Evolutionary conservation across 106 monocot genomes (phyloP).

Genomic region (Hemerocallis citrina): DNA sequence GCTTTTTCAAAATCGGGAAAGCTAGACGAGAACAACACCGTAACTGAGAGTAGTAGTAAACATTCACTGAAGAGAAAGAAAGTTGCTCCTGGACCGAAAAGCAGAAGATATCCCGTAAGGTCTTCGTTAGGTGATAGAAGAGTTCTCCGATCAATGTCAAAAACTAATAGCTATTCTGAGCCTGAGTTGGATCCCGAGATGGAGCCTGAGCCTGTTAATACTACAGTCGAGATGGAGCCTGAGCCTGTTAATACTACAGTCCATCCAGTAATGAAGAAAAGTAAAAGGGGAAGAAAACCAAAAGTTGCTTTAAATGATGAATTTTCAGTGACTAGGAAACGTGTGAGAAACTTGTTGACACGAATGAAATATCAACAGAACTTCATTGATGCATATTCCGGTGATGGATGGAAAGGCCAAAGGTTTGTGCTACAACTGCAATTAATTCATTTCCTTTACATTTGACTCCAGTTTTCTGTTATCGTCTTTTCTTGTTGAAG

Average conservation of each 20-base stretch:
- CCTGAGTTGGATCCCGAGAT: too few species aligned
- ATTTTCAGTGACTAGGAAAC: constrained; percentile 20
- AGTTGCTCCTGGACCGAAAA: constrained; percentile 7
- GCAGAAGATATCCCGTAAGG: constrained; percentile 43
- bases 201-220: too few species aligned
- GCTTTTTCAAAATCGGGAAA: constrained; percentile 10
- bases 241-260: constrained; percentile 2
- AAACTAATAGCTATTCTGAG: too few species aligned
- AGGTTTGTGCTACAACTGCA: constrained; percentile 36
- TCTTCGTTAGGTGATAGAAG: constrained; percentile 40
- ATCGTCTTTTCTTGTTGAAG: too few species aligned
- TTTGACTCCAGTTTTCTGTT: too few species aligned
- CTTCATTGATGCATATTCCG: constrained; percentile 78
- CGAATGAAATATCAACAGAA: constrained; percentile 75
- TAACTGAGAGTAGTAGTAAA: constrained; percentile 13
- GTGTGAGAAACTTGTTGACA: constrained; percentile 51
- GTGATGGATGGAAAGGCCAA: constrained; percentile 87
- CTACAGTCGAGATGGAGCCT: constrained; percentile 6
- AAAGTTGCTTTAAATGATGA: constrained; percentile 31
- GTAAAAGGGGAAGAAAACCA: constrained; percentile 21
- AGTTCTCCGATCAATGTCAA: constrained; percentile 46
- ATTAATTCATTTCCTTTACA: too few species aligned
- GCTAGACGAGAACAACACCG: constrained; percentile 6
- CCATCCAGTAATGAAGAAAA: constrained; percentile 13
- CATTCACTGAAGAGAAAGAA: constrained; percentile 21